A percentile compares a stretch with the other conserved stretches of the same genome.
phyloP scores from a whole-genome alignment of 164 flowering plant species.

The Vitis cinerea region DNA sequence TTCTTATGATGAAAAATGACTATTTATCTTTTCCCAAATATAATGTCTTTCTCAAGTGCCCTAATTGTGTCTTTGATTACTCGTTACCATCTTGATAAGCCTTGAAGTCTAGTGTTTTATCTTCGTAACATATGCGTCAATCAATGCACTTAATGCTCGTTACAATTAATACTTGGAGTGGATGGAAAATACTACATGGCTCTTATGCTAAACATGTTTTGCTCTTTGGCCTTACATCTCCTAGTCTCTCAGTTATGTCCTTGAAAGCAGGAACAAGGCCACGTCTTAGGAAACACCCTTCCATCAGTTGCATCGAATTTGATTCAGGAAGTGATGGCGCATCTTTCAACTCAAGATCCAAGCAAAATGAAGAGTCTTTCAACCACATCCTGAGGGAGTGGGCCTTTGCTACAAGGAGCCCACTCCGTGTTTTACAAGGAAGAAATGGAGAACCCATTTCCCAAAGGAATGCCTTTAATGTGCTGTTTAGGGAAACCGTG shows the following conservation, averaged over 20 bases:
- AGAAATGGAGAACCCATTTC: constrained; percentile 99
- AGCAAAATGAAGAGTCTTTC: constrained; percentile 95
- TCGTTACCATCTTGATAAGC: no score
- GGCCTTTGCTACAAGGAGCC: constrained; percentile 83
- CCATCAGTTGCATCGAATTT: constrained; percentile 83
- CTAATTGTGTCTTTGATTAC: no score
- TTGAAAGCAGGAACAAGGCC: constrained; percentile 89
- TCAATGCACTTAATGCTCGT: no score
- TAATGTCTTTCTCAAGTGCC: no score
- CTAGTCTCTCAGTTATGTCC: constrained; percentile 73
- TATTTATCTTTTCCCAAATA: no score
- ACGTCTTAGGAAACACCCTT: constrained; percentile 84
- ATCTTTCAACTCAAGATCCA: constrained; percentile 88
- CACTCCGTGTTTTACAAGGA: constrained; percentile 80
- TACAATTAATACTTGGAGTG: no score
- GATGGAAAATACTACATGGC: no score
- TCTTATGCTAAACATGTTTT: no score
- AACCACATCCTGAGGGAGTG: constrained; percentile 96
- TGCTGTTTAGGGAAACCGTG: constrained; percentile 73
- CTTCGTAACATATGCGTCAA: fast-evolving
- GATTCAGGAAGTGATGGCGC: constrained; percentile 63
- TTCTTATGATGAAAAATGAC: no score
- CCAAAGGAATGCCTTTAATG: constrained; percentile 87
- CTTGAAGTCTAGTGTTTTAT: no score
- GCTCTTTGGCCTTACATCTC: constrained; percentile 71